Evolutionary conservation across 257 asterid genomes (phyloP).

Genomic region (Nicotiana tomentosiformis): DNA sequence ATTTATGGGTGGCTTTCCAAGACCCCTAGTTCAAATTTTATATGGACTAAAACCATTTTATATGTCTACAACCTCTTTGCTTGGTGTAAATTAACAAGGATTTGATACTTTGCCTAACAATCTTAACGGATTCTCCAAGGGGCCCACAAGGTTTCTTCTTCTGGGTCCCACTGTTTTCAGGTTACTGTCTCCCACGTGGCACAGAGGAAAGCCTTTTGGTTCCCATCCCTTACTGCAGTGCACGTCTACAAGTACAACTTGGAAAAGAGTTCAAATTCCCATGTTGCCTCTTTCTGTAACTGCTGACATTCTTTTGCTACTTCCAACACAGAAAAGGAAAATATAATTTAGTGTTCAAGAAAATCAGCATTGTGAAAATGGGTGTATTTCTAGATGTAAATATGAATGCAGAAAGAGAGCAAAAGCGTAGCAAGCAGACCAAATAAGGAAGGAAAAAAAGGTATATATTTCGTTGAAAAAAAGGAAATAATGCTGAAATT

Average conservation of each 20-base stretch:
- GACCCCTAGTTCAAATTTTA: too few relatives aligned
- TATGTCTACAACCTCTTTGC: too few relatives aligned
- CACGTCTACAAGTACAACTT: conserved; percentile 29
- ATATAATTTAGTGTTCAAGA: neutral
- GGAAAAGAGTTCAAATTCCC: neutral
- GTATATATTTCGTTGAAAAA: neutral
- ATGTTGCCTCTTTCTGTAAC: neutral
- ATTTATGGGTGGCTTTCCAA: too few relatives aligned
- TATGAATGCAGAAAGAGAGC: neutral
- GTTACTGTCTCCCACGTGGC: neutral
- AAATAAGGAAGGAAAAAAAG: neutral
- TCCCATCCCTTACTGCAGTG: conserved; percentile 14
- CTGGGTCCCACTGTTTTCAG: neutral
- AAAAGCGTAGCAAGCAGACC: neutral
- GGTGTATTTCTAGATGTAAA: neutral
- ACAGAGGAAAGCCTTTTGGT: neutral
- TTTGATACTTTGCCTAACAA: too few relatives aligned
- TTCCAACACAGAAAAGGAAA: neutral
- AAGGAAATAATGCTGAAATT: neutral
- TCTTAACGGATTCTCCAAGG: too few relatives aligned
- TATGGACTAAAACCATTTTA: too few relatives aligned
- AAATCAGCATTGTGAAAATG: neutral
- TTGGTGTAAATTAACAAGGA: too few relatives aligned
- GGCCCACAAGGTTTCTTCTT: too few relatives aligned
- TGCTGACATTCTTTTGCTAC: neutral